phyloP scores from a whole-genome alignment of 1,284 basidiomycete genomes.

The Somion occarium region DNA sequence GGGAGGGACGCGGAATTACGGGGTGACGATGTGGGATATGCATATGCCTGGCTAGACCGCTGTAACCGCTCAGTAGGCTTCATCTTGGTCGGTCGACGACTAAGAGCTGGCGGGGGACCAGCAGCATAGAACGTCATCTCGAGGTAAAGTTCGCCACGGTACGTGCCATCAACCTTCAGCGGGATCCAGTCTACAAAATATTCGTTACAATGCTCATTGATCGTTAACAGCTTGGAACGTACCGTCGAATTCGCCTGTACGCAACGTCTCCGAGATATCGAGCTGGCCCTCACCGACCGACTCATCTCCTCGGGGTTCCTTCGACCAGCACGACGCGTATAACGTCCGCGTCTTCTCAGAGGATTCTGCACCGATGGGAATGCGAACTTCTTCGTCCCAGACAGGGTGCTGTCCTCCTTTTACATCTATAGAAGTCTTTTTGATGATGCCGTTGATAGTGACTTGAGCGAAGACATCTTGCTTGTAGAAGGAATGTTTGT shows the following conservation, averaged over 20 bases:
- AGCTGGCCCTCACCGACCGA: conserved; percentile 57
- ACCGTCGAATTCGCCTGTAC: conserved; percentile 77
- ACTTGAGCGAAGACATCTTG: conserved; percentile 67
- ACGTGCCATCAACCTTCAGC: conserved; percentile 47
- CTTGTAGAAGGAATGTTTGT: conserved; percentile 72
- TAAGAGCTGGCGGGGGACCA: conserved; percentile 42
- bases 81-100: conserved; percentile 43
- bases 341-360: conserved; percentile 48
- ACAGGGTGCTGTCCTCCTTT: conserved; percentile 76
- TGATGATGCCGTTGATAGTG: conserved; percentile 37
- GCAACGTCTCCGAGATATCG: conserved; percentile 62
- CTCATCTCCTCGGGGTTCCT: conserved; percentile 57
- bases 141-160: conserved; percentile 68
- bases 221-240: conserved; percentile 16
- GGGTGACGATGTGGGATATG: conserved; percentile 8
- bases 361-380: conserved; percentile 46
- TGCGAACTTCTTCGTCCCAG: conserved; percentile 71
- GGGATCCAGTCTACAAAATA: conserved; percentile 57
- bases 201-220: background rate
- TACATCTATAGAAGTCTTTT: conserved; percentile 56
- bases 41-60: conserved; percentile 17
- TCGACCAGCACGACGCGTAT: conserved; percentile 60
- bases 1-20: background rate
- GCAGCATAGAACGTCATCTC: conserved; percentile 76
- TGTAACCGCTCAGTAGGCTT: conserved; percentile 38